Evolutionary conservation across 1,284 basidiomycete genomes (phyloP), one percentile per base, ranked within the genome.

Genomic region (Ceratobasidium sp.): DNA sequence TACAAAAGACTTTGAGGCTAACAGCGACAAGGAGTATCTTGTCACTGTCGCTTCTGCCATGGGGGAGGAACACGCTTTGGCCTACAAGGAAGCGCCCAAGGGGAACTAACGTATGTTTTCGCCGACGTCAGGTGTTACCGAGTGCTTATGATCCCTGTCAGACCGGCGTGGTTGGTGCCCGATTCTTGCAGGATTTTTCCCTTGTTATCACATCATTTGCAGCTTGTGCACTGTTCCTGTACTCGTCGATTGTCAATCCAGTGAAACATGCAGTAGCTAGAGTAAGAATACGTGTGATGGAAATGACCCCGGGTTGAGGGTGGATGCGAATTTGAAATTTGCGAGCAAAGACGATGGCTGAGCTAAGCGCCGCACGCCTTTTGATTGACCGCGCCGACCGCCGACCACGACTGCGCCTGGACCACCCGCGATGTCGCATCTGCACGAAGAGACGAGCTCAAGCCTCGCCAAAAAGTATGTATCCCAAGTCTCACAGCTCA

Each of bases 1-100:
- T 78, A 76, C 85, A 79, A 76, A 75, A 34, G 89, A 82, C 58
- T 98, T 97, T 80, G 92, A 97, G 0, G 34, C 9, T 0, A 94
- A 93, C 82, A 95, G 96, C 0, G 94, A 93, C 82, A 95, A 96
- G 84, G 95, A 97, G 78, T 83, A 93, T 75, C 82, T 93, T 77
- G 89, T 97, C 82, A 97, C 95, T 80, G 91, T 98, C 80, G 86
- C 97, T 81, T 85, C 88, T 77, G 92, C 96, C 80, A 97, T 98
- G 95, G 87, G 87, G 78, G 92, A 95, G 84, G 94, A 96, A 84
- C 91, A 92, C 86, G 93, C 84, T 74, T 81, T 87, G 77, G 79
- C 84, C 64, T 81, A 73, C 78, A 84, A 84, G 80, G 83, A 65
- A 32, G 62, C 62, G 12, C 57, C 62, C 46, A 52, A 65, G 60